Evolutionary conservation across 208 protist genomes (phyloP).

Genomic region (Trypanosomatidae sp.): DNA sequence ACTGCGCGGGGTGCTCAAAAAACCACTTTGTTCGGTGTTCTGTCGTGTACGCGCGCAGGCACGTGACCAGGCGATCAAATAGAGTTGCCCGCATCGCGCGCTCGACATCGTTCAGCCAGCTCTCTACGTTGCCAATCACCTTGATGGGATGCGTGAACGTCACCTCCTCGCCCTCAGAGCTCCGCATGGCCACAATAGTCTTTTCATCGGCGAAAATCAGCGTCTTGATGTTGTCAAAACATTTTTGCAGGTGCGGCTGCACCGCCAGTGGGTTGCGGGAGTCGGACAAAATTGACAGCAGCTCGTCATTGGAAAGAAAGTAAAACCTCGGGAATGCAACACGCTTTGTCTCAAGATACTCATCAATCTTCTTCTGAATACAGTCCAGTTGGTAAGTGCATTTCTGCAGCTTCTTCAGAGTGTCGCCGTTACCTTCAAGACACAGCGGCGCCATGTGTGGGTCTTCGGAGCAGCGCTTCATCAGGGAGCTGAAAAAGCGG

Average conservation of each 20-base stretch:
- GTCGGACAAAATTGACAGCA: slow-evolving; percentile 97
- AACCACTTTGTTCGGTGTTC: slow-evolving; percentile 84
- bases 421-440: slow-evolving; percentile 52
- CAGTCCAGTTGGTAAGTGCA: slow-evolving; percentile 88
- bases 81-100: slow-evolving; percentile 86
- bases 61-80: slow-evolving; percentile 55
- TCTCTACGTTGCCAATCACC: slow-evolving; percentile 93
- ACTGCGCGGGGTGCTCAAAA: slow-evolving; percentile 91
- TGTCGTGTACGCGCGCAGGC: slow-evolving; percentile 57
- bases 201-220: slow-evolving; percentile 77
- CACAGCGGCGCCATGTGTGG: slow-evolving; percentile 86
- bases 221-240: slow-evolving; percentile 94
- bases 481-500: slow-evolving; percentile 87
- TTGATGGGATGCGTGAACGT: slow-evolving; percentile 74
- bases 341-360: slow-evolving; percentile 96
- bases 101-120: slow-evolving; percentile 94
- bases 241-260: slow-evolving; percentile 95
- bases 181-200: slow-evolving; percentile 88
- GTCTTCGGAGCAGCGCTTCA: slow-evolving; percentile 68
- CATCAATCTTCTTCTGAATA: slow-evolving; percentile 95
- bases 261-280: slow-evolving; percentile 94
- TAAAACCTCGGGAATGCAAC: slow-evolving; percentile 96
- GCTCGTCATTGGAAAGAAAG: slow-evolving; percentile 97
- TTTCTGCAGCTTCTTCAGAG: slow-evolving; percentile 88
- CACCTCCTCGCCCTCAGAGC: slow-evolving; percentile 91